Percentiles rank a stretch among this genome's conserved stretches.
Evolutionary conservation across 768 basidiomycete species (phyloP).

Genomic region (Cystofilobasidium ferigula): DNA sequence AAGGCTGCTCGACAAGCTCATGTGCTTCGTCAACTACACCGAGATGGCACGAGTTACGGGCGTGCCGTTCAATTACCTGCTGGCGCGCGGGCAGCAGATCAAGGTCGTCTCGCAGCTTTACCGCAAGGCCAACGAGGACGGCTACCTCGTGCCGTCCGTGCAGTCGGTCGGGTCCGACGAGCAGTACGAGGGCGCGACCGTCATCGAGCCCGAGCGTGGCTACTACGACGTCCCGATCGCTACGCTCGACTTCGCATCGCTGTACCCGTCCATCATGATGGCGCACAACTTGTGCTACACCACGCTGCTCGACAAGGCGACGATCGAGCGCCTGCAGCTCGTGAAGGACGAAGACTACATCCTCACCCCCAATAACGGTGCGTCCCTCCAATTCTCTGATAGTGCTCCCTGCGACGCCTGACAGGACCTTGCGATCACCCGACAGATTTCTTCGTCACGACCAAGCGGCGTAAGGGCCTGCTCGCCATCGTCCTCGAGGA

Average conservation of each 20-base stretch:
- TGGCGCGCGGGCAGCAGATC: conserved; percentile 93
- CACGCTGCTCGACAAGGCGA: conserved; percentile 70
- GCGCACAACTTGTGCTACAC: conserved; percentile 98
- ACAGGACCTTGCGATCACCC: neutral
- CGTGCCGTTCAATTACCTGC: conserved; percentile 94
- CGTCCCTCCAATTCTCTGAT: conserved; percentile 23
- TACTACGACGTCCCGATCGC: conserved; percentile 96
- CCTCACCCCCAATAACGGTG: conserved; percentile 91
- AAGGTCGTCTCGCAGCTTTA: conserved; percentile 94
- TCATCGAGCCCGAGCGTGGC: conserved; percentile 91
- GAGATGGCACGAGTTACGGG: conserved; percentile 99
- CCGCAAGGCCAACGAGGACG: conserved; percentile 81
- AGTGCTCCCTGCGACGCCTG: neutral
- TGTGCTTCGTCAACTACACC: conserved; percentile 97
- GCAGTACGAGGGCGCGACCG: conserved; percentile 97
- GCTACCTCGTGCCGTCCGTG: conserved; percentile 74
- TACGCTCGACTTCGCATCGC: conserved; percentile 93
- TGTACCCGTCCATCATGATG: conserved; percentile 99
- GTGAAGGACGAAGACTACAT: conserved; percentile 82
- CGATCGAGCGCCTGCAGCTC: conserved; percentile 64
- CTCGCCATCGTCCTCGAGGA: conserved; percentile 88
- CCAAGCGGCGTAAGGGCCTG: conserved; percentile 67
- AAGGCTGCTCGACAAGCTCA: conserved; percentile 86
- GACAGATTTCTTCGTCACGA: conserved; percentile 71
- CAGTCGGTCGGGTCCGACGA: conserved; percentile 86